Evolutionary conservation across 1,139 yeast species (phyloP).

Genomic region (Geotrichum australiense): DNA sequence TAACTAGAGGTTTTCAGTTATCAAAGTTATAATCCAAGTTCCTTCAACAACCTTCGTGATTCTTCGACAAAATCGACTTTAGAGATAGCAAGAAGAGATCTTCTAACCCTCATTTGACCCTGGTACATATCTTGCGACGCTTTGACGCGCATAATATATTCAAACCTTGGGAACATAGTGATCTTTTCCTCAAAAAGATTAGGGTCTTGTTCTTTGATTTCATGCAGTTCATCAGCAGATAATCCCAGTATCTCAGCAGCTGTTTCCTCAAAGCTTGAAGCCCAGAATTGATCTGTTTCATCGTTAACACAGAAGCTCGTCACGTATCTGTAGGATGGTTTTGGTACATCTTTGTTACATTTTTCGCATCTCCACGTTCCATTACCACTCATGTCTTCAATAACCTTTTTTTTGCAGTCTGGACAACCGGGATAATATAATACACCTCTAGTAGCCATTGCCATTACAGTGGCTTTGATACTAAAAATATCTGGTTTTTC

Average conservation of each 20-base stretch:
- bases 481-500: constrained; percentile 68
- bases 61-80: constrained; percentile 58
- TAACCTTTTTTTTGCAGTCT: constrained; percentile 76
- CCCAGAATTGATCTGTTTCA: constrained; percentile 77
- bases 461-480: constrained; percentile 66
- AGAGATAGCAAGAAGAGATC: constrained; percentile 52
- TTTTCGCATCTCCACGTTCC: constrained; percentile 91
- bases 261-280: constrained; percentile 79
- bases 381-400: constrained; percentile 50
- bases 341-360: constrained; percentile 62
- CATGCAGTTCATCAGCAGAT: constrained; percentile 60
- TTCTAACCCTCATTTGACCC: constrained; percentile 70
- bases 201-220: constrained; percentile 43
- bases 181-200: constrained; percentile 45
- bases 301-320: constrained; percentile 69
- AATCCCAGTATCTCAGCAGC: constrained; percentile 63
- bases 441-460: constrained; percentile 56
- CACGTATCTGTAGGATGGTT: constrained; percentile 75
- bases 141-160: constrained; percentile 64
- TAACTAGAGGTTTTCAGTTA: no score
- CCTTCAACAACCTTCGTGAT: constrained; percentile 44
- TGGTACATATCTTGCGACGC: constrained; percentile 83
- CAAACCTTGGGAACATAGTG: constrained; percentile 54
- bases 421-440: constrained; percentile 92
- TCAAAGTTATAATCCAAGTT: no score